Evolutionary conservation across 2,329 filamentous ascomycete genomes (phyloP), one percentile per base, ranked within the genome.

Genomic region (Plenodomus tracheiphilus): DNA sequence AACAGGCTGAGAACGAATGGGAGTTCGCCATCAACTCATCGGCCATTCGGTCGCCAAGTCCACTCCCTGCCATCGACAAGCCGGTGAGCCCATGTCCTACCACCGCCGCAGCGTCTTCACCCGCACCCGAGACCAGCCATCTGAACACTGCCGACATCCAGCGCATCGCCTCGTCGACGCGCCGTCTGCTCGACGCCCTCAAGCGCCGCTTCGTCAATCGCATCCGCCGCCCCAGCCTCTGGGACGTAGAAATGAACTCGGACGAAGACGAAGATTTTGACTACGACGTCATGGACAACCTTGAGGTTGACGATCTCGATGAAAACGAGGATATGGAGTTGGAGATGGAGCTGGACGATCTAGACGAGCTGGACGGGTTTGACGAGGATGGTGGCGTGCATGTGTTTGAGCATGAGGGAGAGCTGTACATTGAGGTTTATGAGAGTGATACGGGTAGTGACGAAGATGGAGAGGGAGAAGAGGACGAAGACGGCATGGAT

Each of bases 281-380:
- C 9, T 15, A 34, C 3, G 35, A 34, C 4, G 43, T 36, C 13
- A 43, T 34, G 10, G 44, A 45, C 20, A 35, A 47, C 9, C 39
- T 40, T 9, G 34, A 41, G 34, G 28, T 49, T 2, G 44, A 49
- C 13, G 45, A 49, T 11, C 34, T 47, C 4, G 48, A 52, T 10
- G 51, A 52, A 18, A 48, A 52, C 2, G 46, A 52, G 1, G 54
- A 55, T 7, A 51, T 50, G 48, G 54, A 52, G 25, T 35, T 52
- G 3, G 54, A 58, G 30, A 35, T 52, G 9, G 52, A 52, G 22
- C 40, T 56, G 6, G 51, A 57, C 3, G 20, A 49, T 10, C 51
- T 57, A 4, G 39, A 46, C 18, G 64, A 72, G 19, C 68, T 66
- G 47, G 66, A 48, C 58, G 91, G 89, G n/a, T 48, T 49, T 9